A percentile compares a stretch with the other conserved stretches of the same genome.
These are phyloP conservation scores for Colletotrichum aenigma DNA, from an alignment of 2,329 filamentous ascomycete genomes.

Conservation along the genomic window DNA sequence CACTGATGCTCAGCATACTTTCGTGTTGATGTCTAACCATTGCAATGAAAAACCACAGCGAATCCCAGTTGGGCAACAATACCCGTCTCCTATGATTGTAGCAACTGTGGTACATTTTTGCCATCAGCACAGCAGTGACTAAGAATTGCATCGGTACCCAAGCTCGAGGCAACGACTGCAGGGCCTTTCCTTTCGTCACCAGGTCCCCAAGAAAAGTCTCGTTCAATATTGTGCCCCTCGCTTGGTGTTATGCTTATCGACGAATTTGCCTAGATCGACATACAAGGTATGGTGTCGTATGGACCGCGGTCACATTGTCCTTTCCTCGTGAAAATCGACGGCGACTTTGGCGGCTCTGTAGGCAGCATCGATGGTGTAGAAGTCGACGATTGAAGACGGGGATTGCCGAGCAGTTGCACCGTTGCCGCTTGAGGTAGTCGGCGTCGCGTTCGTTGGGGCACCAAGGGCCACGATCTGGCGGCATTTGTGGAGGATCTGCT, in stretches of 20 bases:
- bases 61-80: neutral
- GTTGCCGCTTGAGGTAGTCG: neutral
- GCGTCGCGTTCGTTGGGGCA: neutral
- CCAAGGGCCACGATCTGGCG: neutral
- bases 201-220: neutral
- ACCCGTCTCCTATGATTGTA: neutral
- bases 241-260: neutral
- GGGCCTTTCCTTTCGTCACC: neutral
- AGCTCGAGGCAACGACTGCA: neutral
- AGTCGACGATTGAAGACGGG: neutral
- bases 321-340: neutral
- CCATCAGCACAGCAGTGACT: neutral
- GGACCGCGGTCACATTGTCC: neutral
- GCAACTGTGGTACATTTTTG: neutral
- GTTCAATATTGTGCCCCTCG: neutral
- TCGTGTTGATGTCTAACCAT: too few relatives aligned
- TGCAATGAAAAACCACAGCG: neutral
- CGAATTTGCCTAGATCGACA: neutral
- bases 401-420: neutral
- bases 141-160: neutral
- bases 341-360: neutral
- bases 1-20: neutral
- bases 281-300: neutral
- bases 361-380: neutral
- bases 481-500: neutral